phyloP scores from a whole-genome alignment of 2,329 filamentous ascomycete genomes.

The Arachnomyces sp. region DNA sequence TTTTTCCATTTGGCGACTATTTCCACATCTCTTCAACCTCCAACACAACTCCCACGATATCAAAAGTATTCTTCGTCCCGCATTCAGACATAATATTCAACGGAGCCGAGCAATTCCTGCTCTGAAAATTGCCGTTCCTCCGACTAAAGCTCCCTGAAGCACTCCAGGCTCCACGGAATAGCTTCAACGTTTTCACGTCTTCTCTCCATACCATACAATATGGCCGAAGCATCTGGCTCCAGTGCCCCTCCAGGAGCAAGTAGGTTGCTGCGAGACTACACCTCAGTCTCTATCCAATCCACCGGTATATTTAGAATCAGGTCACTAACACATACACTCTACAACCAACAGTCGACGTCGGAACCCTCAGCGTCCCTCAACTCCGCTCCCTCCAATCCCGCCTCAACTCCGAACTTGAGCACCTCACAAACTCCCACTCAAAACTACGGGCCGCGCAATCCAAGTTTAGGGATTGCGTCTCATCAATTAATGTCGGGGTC shows the following conservation, averaged over 20 bases:
- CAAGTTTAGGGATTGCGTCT: conserved; percentile 86
- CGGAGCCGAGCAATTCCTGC: too few relatives aligned
- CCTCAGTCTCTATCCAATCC: background rate
- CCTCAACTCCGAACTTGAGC: conserved; percentile 90
- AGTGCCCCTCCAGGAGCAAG: conserved; percentile 19
- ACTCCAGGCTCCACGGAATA: conserved; percentile 3
- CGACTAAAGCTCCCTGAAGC: background rate
- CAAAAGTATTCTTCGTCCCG: too few relatives aligned
- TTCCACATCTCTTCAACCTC: too few relatives aligned
- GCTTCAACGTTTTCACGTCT: conserved; percentile 19
- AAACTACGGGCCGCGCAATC: conserved; percentile 83
- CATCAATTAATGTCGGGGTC: conserved; percentile 60
- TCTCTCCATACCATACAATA: conserved; percentile 11
- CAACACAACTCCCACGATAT: too few relatives aligned
- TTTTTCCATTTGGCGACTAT: too few relatives aligned
- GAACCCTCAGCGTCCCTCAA: conserved; percentile 72
- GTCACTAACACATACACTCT: background rate
- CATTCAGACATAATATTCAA: too few relatives aligned
- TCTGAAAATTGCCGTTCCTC: too few relatives aligned
- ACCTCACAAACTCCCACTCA: conserved; percentile 81
- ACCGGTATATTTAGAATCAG: background rate
- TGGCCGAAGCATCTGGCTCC: conserved; percentile 22
- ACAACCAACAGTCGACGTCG: conserved; percentile 53
- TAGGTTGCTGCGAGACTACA: background rate
- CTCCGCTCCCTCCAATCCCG: conserved; percentile 90